Conservation (phyloP, 2,329 filamentous ascomycete genomes). For the Ceratocystis smalleyi region DNA sequence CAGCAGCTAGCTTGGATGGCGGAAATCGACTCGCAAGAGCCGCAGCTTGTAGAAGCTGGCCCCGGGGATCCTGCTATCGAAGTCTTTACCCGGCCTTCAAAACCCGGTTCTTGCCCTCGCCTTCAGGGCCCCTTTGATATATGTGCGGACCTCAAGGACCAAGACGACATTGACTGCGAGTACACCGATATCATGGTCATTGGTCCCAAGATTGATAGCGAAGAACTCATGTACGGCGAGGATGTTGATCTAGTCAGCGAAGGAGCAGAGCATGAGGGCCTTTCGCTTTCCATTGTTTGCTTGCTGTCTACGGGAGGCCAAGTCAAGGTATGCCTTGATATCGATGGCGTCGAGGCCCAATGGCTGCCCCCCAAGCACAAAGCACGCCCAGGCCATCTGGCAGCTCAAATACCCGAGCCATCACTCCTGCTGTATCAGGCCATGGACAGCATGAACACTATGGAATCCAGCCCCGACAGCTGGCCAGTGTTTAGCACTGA, state of each 20-base stretch:
- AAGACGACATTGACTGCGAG: conserved; percentile 40
- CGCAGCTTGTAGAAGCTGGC: conserved; percentile 35
- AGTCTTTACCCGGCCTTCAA: conserved; percentile 40
- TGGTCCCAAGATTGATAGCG: conserved; percentile 44
- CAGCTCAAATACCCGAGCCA: conserved; percentile 28
- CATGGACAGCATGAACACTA: conserved; percentile 41
- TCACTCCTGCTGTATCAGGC: conserved; percentile 46
- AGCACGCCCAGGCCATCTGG: conserved; percentile 29
- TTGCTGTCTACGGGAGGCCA: conserved; percentile 45
- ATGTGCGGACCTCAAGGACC: conserved; percentile 38
- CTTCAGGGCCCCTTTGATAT: conserved; percentile 49
- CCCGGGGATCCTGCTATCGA: conserved; percentile 36
- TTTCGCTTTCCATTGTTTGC: conserved; percentile 45
- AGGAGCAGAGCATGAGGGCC: conserved; percentile 40
- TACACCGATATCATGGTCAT: conserved; percentile 48
- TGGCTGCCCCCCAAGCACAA: conserved; percentile 46
- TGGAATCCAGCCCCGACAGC: conserved; percentile 39
- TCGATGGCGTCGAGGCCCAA: conserved; percentile 48
- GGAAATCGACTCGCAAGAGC: conserved; percentile 48
- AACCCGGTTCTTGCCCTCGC: conserved; percentile 42
- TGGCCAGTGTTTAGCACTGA: conserved; percentile 51
- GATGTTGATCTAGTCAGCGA: conserved; percentile 45
- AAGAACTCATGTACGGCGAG: conserved; percentile 47
- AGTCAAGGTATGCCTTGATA: conserved; percentile 44
- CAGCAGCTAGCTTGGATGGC: conserved; percentile 55